Conservation (phyloP, 129 eudicot species). For the carrot (Daucus carota) region DNA sequence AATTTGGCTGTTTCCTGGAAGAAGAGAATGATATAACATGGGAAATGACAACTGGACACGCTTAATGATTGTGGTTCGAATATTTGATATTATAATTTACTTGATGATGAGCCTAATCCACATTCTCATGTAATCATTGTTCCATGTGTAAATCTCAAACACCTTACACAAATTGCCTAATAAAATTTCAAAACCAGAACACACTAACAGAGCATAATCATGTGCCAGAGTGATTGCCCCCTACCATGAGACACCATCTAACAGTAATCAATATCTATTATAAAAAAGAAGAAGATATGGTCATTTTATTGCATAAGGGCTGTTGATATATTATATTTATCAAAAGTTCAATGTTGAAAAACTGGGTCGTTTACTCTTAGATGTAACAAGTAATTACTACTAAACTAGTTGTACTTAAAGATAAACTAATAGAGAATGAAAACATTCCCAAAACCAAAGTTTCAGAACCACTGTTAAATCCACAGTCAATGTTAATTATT, state of each 20-base stretch:
- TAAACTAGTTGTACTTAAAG: not conserved
- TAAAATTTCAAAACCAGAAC: not conserved
- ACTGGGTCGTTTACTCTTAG: not conserved
- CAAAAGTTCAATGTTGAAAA: not conserved
- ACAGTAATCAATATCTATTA: slow-evolving; percentile 9
- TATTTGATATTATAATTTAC: not conserved
- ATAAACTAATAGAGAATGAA: not conserved
- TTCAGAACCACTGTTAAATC: not conserved
- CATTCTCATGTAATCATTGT: slow-evolving; percentile 15
- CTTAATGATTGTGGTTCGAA: slow-evolving; percentile 14
- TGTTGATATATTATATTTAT: not conserved
- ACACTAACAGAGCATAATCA: slow-evolving; percentile 17
- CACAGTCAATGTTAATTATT: not conserved
- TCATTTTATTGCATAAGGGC: slow-evolving; percentile 17
- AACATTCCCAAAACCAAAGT: not conserved
- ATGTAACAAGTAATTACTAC: not conserved
- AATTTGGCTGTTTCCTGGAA: slow-evolving; percentile 11
- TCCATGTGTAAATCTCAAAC: slow-evolving; percentile 18
- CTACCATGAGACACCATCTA: slow-evolving; percentile 30
- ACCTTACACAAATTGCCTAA: not conserved
- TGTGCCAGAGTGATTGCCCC: slow-evolving; percentile 32
- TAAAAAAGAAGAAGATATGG: slow-evolving; percentile 1
- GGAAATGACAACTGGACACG: slow-evolving; percentile 18
- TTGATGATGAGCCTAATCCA: slow-evolving; percentile 36
- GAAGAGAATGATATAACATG: slow-evolving; percentile 10